Base-by-base conservation (phyloP, 2,329 filamentous ascomycete genomes). In the Thelonectria blattea region DNA sequence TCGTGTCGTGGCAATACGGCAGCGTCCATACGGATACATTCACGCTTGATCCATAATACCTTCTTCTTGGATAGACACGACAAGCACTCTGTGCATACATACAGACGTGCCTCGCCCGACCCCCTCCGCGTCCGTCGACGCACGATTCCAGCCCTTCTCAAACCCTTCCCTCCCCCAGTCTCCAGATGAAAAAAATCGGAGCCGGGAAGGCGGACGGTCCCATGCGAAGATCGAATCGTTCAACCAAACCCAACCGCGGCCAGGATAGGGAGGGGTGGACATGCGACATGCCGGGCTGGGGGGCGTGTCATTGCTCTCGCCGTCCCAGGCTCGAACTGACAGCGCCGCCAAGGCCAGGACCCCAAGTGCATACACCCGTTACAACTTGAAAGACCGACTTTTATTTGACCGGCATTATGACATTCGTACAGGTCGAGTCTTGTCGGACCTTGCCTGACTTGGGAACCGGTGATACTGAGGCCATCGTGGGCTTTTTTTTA, bases 1-100 rank as follows among this genome's bases (percentile, higher is more conserved):
- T 67, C 68, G 71, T 72, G 71, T 66, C 68, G 71, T 72, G 71
- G 71, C 68, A 71, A 66, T 67, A 64, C 66, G 17, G 41, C 55
- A 58, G 17, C 47, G 22, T 50, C 52, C n/a, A n/a, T n/a, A n/a
- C n/a, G n/a, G 34, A 52, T 56, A 46, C 52, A 34, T 55, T 41
- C 52, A 39, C 46, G 32, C 42, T 46, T 22, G 27, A 47, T 51
- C 30, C 34, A 39, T 50, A 56, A 37, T 50, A 10, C 46, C 48
- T 37, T 39, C 48, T 30, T 50, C n/a, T 20, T 5, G 22, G n/a
- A 34, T 17, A 22, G 27, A 50, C 5, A 15, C 24, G 9, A 49
- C 46, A 50, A 17, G n/a, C 42, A 12, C 17, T 24, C 20, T 45
- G 20, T 45, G 42, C 17, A 24, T 24, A 24, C 22, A 39, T 17